phyloP scores from a whole-genome alignment of 371 early-diverging fungal species.

The Mucor velutinosus region DNA sequence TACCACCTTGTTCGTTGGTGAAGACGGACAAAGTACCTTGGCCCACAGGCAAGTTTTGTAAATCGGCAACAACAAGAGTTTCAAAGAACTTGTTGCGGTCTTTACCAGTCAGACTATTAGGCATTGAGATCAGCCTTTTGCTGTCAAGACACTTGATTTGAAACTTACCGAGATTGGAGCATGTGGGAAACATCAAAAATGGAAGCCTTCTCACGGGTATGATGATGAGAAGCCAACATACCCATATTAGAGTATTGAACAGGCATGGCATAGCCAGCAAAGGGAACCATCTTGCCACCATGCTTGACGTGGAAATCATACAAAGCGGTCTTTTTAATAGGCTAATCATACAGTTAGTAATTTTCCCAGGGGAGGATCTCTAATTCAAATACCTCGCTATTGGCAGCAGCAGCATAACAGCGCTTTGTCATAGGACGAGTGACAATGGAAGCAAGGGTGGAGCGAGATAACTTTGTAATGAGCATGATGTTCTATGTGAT shows the following conservation, averaged over 20 bases:
- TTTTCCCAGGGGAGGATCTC: background rate
- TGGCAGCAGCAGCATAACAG: slow-evolving; percentile 37
- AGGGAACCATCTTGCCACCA: slow-evolving; percentile 96
- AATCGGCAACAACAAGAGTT: slow-evolving; percentile 85
- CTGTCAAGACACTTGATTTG: background rate
- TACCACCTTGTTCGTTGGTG: slow-evolving; percentile 95
- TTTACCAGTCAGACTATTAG: slow-evolving; percentile 79
- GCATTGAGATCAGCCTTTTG: background rate
- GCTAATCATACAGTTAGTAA: slow-evolving; percentile 14
- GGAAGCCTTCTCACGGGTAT: slow-evolving; percentile 90
- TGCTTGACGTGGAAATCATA: slow-evolving; percentile 90
- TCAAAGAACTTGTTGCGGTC: slow-evolving; percentile 91
- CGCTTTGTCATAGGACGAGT: slow-evolving; percentile 24
- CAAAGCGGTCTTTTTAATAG: slow-evolving; percentile 79
- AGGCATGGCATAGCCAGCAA: slow-evolving; percentile 97
- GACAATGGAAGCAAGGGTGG: slow-evolving; percentile 19
- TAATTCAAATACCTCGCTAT: slow-evolving; percentile 25
- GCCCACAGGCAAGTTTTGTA: slow-evolving; percentile 78
- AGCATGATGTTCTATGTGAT: slow-evolving; percentile 4
- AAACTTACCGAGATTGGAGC: slow-evolving; percentile 87
- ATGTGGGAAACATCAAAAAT: slow-evolving; percentile 98
- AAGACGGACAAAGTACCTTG: slow-evolving; percentile 89
- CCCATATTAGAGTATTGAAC: slow-evolving; percentile 85
- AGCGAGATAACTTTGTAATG: slow-evolving; percentile 20
- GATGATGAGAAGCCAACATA: slow-evolving; percentile 85